Evolutionary conservation across 2,329 filamentous ascomycete species (phyloP).

Genomic region (Magnaporthiopsis poae): DNA sequence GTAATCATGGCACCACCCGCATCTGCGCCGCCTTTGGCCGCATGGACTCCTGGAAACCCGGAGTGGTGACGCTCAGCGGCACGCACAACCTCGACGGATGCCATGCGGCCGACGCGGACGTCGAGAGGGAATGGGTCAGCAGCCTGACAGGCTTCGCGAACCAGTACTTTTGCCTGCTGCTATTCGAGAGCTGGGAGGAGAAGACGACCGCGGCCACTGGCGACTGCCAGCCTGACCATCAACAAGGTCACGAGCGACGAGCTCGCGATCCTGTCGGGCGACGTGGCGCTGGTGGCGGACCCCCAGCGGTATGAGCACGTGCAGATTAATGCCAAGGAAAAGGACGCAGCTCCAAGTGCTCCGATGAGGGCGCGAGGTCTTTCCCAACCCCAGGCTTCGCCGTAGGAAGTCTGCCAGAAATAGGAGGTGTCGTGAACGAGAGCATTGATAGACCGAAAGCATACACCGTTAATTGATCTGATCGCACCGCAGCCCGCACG

Average conservation of each 20-base stretch:
- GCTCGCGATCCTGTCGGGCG: conserved; percentile 58
- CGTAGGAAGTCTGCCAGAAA: too few relatives aligned
- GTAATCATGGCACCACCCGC: conserved; percentile 59
- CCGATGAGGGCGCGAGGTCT: too few relatives aligned
- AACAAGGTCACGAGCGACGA: conserved; percentile 47
- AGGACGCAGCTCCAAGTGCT: conserved; percentile 29
- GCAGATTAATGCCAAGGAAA: conserved; percentile 45
- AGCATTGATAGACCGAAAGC: too few relatives aligned
- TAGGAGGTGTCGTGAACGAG: too few relatives aligned
- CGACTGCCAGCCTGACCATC: conserved; percentile 44
- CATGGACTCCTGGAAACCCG: conserved; percentile 94
- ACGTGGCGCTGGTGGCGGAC: conserved; percentile 49
- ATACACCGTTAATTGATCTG: too few relatives aligned
- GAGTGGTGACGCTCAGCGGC: conserved; percentile 81
- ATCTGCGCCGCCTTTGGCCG: conserved; percentile 83
- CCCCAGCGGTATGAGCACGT: conserved; percentile 41
- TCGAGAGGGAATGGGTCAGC: conserved; percentile 27
- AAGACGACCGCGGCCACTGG: conserved; percentile 42
- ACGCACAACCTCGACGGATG: conserved; percentile 77
- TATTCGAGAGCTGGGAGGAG: conserved; percentile 29
- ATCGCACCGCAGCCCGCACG: too few relatives aligned
- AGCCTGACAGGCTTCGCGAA: conserved; percentile 28
- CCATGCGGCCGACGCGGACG: conserved; percentile 23
- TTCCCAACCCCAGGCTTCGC: too few relatives aligned
- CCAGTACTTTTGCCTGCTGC: conserved; percentile 26